Evolutionary conservation across 2,329 filamentous ascomycete species (phyloP).

Genomic region (Albifimbria verrucaria): DNA sequence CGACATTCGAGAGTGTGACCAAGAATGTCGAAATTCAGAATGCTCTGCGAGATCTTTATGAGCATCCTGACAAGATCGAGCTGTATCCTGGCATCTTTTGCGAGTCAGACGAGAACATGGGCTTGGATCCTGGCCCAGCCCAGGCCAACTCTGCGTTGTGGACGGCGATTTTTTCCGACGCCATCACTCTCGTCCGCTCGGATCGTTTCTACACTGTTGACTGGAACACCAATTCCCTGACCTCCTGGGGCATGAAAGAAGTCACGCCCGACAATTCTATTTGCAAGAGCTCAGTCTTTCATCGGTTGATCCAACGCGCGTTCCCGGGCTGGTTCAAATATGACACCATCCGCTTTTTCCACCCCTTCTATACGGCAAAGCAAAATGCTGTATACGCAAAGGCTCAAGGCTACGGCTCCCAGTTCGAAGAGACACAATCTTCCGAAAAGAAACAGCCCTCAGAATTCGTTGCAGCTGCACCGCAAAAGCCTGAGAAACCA

Average conservation of each 20-base stretch:
- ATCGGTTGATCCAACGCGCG: conserved; percentile 16
- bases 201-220: conserved; percentile 58
- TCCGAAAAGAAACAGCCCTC: too few species aligned
- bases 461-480: neutral
- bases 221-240: conserved; percentile 38
- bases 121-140: conserved; percentile 48
- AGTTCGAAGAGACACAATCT: neutral
- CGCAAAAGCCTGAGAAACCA: neutral
- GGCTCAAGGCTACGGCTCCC: conserved; percentile 10
- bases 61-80: conserved; percentile 50
- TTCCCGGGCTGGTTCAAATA: conserved; percentile 17
- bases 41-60: conserved; percentile 43
- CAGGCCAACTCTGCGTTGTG: conserved; percentile 52
- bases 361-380: conserved; percentile 16
- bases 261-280: conserved; percentile 22
- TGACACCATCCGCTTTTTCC: conserved; percentile 17
- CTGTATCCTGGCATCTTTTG: conserved; percentile 56
- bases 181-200: conserved; percentile 54
- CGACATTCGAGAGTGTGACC: conserved; percentile 50
- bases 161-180: conserved; percentile 56
- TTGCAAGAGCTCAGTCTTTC: conserved; percentile 17
- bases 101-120: conserved; percentile 50
- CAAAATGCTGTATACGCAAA: conserved; percentile 13
- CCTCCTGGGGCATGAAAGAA: conserved; percentile 29
- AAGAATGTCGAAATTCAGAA: conserved; percentile 43